Conservation (phyloP, 257 asterid genomes). For the Nicotiana tabacum region DNA sequence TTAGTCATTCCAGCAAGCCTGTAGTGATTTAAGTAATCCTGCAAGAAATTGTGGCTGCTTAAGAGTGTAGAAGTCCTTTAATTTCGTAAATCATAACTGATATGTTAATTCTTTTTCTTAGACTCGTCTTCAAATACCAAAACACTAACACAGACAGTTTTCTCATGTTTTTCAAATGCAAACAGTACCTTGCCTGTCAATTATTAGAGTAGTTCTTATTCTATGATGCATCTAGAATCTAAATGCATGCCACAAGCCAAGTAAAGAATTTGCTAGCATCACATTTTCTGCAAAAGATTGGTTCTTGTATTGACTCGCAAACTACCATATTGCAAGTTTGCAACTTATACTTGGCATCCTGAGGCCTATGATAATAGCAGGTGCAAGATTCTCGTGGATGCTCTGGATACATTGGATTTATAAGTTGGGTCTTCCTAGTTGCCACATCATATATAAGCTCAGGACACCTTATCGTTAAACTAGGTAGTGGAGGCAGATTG, state of each 20-base stretch:
- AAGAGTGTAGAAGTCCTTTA: not conserved
- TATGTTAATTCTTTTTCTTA: not conserved
- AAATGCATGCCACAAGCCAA: not conserved
- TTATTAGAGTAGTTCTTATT: not conserved
- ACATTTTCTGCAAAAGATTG: not conserved
- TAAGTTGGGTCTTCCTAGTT: not conserved
- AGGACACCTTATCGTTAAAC: not conserved
- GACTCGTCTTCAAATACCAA: not conserved
- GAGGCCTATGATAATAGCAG: not conserved
- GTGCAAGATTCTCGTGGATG: not conserved
- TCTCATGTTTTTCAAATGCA: not conserved
- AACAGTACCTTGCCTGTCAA: not conserved
- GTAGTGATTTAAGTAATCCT: not conserved
- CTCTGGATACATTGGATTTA: not conserved
- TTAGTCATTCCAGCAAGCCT: constrained; percentile 2
- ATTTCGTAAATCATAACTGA: not conserved
- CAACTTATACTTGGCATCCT: not conserved
- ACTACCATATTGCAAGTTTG: not conserved
- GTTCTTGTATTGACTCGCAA: not conserved
- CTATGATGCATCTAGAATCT: not conserved
- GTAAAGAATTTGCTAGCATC: not conserved
- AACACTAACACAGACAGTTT: not conserved
- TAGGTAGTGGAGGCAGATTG: not conserved
- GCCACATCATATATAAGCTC: not conserved
- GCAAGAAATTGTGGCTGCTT: not conserved